Evolutionary conservation across 768 basidiomycete genomes (phyloP), one percentile per base, ranked within the genome.

Genomic region (Crassisporium funariophilum): DNA sequence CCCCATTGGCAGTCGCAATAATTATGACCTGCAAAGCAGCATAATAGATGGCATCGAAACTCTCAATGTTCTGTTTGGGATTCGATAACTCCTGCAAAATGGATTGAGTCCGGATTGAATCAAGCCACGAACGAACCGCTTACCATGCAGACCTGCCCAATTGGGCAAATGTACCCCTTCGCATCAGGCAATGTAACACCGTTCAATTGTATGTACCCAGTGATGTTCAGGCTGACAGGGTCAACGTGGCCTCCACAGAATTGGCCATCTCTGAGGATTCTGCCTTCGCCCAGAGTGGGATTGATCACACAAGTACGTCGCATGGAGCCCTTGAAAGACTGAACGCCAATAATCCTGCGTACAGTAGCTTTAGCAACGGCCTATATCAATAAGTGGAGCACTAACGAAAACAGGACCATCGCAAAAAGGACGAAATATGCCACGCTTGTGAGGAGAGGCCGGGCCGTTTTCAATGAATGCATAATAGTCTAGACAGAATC

Each of bases 401-500:
- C 86, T 57, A 48, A 91, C 88, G 90, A 91, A 66, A 98, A 97
- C 5, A 98, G 60, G 10, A 83, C 68, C 71, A 93, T 86, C 0
- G 93, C 93, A 57, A 98, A 98, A 16, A 94, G 53, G 12, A 97
- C 88, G 60, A 98, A 98, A 63, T 90, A 89, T 0, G 92, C 82
- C 4, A 98, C 94, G 47, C 85, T 86, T 4, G 92, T 82, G 7
- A 98, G 79, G n/a, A 97, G 71, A 0, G 95, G 93, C 17, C 86
- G 81, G 0, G 95, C 94, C 1, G 83, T 85, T 69, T 98, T 98
- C 45, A 98, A 71, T 2, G 91, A 94, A 48, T 84, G 88, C 75
- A 98, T 86, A 59, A 98, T 97, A 0, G 94, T 78, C 76, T 77
- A 44, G 21, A 24, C 58, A 41, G 59, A 44, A 53, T 49, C 24